A percentile compares a stretch with the other conserved stretches of the same genome.
Evolutionary conservation across 2,329 filamentous ascomycete genomes (phyloP).

Genomic region (Pseudogymnoascus sp.): DNA sequence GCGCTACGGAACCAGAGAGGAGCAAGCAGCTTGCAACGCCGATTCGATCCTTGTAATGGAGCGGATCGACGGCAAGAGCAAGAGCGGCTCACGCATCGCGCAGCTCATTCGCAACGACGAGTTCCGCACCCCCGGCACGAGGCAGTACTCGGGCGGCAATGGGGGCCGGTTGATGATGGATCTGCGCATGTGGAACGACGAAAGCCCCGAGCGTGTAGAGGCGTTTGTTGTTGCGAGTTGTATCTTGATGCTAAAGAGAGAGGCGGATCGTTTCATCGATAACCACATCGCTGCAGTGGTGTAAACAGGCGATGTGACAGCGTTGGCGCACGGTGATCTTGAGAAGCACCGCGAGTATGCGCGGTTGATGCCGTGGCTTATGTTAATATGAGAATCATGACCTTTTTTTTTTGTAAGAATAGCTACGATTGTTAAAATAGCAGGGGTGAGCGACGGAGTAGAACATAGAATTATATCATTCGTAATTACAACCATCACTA

Average conservation of each 20-base stretch:
- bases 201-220: slow-evolving; percentile 12
- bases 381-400: no score
- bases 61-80: background rate
- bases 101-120: slow-evolving; percentile 15
- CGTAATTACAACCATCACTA: background rate
- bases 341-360: slow-evolving; percentile 86
- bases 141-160: slow-evolving; percentile 13
- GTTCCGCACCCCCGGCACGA: slow-evolving; percentile 15
- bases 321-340: slow-evolving; percentile 74
- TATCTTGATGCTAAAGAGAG: slow-evolving; percentile 16
- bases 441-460: background rate
- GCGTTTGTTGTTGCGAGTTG: slow-evolving; percentile 15
- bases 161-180: slow-evolving; percentile 17
- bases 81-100: slow-evolving; percentile 12
- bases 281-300: slow-evolving; percentile 13
- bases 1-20: slow-evolving; percentile 15
- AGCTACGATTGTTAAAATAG: background rate
- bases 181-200: slow-evolving; percentile 11
- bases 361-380: slow-evolving; percentile 68
- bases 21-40: slow-evolving; percentile 13
- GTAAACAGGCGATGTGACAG: slow-evolving; percentile 64
- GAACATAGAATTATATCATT: background rate
- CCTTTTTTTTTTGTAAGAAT: no score
- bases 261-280: slow-evolving; percentile 13
- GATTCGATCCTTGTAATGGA: slow-evolving; percentile 16